Evolutionary conservation across 306 rosid species (phyloP).

Genomic region (Ammopiptanthus mongolicus): DNA sequence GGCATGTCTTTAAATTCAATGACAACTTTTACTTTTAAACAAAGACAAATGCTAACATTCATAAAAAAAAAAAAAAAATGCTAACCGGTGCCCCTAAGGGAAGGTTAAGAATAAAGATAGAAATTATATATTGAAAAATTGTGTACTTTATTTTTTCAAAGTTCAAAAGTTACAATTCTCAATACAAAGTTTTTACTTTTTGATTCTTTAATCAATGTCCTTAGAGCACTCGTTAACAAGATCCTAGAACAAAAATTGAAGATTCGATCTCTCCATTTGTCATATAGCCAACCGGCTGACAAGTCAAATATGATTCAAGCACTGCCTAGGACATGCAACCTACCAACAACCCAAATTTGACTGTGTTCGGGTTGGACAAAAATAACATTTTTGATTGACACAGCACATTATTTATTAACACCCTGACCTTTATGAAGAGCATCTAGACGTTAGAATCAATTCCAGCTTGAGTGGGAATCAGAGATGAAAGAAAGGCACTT

Average conservation of each 20-base stretch:
- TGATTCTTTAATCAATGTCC: no score
- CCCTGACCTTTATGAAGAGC: not conserved
- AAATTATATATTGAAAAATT: no score
- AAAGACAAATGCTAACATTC: no score
- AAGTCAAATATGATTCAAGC: not conserved
- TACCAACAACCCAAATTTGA: not conserved
- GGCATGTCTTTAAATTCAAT: not conserved
- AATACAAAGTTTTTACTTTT: no score
- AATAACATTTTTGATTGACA: not conserved
- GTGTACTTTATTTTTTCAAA: no score
- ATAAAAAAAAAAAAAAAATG: no score
- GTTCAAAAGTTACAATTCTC: no score
- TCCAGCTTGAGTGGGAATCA: slow-evolving; percentile 2
- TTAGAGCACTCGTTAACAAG: no score
- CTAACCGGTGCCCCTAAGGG: no score
- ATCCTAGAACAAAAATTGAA: no score
- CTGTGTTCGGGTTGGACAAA: not conserved
- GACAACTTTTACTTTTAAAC: not conserved
- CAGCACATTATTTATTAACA: not conserved
- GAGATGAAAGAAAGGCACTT: not conserved
- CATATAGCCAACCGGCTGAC: not conserved
- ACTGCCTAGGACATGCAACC: not conserved
- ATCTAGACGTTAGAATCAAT: not conserved
- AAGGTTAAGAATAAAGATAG: no score
- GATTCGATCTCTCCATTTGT: not conserved